These are phyloP conservation scores for Leucaena leucocephala DNA, from an alignment of 306 rosid genomes.

Conservation along the genomic window DNA sequence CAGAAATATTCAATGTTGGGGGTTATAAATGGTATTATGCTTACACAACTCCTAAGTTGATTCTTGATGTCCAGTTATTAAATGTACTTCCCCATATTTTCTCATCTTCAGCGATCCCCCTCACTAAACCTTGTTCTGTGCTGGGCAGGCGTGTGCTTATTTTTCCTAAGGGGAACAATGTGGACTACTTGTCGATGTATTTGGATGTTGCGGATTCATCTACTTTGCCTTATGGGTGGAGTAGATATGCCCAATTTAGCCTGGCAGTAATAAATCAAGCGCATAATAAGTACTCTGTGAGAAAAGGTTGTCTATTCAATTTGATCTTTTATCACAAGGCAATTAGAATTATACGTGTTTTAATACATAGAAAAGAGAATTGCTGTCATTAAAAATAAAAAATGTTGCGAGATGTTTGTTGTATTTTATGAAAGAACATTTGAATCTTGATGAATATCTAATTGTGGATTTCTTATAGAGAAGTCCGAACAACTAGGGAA, in stretches of 20 bases:
- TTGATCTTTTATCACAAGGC: constrained; percentile 28
- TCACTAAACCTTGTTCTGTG: constrained; percentile 33
- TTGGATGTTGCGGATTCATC: constrained; percentile 86
- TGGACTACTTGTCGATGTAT: constrained; percentile 84
- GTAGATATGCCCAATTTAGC: constrained; percentile 89
- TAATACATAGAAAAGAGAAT: constrained; percentile 22
- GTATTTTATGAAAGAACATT: constrained; percentile 29
- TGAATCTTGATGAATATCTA: constrained; percentile 15
- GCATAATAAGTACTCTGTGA: constrained; percentile 66
- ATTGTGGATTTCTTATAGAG: constrained; percentile 9
- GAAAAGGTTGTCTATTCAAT: constrained; percentile 64
- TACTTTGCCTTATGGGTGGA: constrained; percentile 88
- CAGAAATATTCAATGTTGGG: constrained; percentile 73
- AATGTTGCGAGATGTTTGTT: constrained; percentile 19
- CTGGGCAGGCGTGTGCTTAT: constrained; percentile 81
- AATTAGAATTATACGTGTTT: constrained; percentile 15
- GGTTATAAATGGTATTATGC: constrained; percentile 77
- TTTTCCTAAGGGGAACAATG: constrained; percentile 93
- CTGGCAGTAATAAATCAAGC: constrained; percentile 73
- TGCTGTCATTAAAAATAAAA: constrained; percentile 20
- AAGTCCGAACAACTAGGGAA: constrained; percentile 16
- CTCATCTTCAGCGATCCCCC: constrained; percentile 20
- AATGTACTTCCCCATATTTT: background rate
- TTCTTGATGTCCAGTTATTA: constrained; percentile 9
- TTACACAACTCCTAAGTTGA: constrained; percentile 12